These are phyloP conservation scores for Hibiscus syriacus DNA, from an alignment of 345 rosid species.

Conservation along the genomic window DNA sequence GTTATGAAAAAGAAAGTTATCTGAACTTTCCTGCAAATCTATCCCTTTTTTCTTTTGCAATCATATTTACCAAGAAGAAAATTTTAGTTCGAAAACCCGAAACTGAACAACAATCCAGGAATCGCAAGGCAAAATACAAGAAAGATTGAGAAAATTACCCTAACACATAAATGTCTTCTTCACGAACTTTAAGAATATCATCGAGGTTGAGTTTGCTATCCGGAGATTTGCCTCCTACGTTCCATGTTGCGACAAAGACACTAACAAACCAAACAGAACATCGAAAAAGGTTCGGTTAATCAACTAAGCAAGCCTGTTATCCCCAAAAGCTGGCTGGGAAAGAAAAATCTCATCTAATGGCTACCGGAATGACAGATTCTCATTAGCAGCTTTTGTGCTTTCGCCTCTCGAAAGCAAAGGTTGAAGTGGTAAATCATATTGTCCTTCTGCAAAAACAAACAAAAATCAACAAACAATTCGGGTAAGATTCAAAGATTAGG, in stretches of 20 bases:
- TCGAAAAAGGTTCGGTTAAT: background rate
- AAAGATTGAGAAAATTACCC: slow-evolving; percentile 39
- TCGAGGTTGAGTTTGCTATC: slow-evolving; percentile 62
- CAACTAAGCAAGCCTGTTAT: background rate
- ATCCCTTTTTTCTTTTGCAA: background rate
- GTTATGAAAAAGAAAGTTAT: background rate
- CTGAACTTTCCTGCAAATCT: background rate
- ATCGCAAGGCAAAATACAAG: slow-evolving; percentile 2
- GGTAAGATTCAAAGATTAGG: slow-evolving; percentile 4
- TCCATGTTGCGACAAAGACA: slow-evolving; percentile 93
- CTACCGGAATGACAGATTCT: slow-evolving; percentile 53
- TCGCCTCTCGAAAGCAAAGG: slow-evolving; percentile 32
- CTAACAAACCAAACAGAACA: slow-evolving; percentile 23
- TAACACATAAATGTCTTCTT: slow-evolving; percentile 73
- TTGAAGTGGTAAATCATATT: slow-evolving; percentile 32
- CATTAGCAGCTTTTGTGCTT: slow-evolving; percentile 36
- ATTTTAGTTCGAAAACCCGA: background rate
- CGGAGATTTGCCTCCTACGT: slow-evolving; percentile 97
- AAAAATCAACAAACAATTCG: slow-evolving; percentile 5
- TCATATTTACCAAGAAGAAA: background rate
- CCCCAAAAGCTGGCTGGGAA: background rate
- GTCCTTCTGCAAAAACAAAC: slow-evolving; percentile 31
- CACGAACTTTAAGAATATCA: slow-evolving; percentile 49
- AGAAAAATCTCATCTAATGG: slow-evolving; percentile 1
- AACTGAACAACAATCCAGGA: background rate